Evolutionary conservation across 129 eudicot genomes (phyloP), one percentile per base, ranked within the genome.

Genomic region (Flaveria bidentis): DNA sequence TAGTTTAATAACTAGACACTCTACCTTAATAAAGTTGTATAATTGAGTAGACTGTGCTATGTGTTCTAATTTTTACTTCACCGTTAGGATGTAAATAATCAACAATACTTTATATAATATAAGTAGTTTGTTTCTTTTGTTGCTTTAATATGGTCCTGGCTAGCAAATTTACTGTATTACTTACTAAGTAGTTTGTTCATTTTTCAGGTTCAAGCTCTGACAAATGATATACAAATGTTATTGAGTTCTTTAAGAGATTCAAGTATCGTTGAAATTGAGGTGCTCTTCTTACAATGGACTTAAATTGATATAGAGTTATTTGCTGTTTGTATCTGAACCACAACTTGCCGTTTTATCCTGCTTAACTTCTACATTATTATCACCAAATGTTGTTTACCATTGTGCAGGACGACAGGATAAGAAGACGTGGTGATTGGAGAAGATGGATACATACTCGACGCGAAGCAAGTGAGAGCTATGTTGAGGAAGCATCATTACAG

Each of bases 391-490:
- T 69, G 22, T 76, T 72, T 28, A 30, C 22, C 13, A 28, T 77
- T 70, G 7, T 36, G 28, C 71, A 90, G 96, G 91, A 80, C 10
- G 91, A 88, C 77, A 90, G 82, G 77, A 23, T 90, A 39, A 90
- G 96, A 81, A 84, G 85, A 73, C 92, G 85, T 61, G 73, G 55
- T 13, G 90, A 84, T 33, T 90, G 96, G 96, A 78, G 50, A 75
- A 84, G 75, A 65, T 90, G 96, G 96, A 46, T 79, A 66, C 74
- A 46, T 7, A 39, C 82, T 15, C 75, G 77, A 0, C 75, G 20
- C 57, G 72, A 69, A 60, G 60, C 57, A 55, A 62, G 78, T 50
- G 47, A 79, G 26, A 85, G 72, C 20, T 39, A 5, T 26, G 67
- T 65, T 18, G 82, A 84, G 74, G 69, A 81, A 67, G 63, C 80